These are phyloP conservation scores for Lupinus albus DNA, from an alignment of 306 rosid genomes.

Conservation along the genomic window DNA sequence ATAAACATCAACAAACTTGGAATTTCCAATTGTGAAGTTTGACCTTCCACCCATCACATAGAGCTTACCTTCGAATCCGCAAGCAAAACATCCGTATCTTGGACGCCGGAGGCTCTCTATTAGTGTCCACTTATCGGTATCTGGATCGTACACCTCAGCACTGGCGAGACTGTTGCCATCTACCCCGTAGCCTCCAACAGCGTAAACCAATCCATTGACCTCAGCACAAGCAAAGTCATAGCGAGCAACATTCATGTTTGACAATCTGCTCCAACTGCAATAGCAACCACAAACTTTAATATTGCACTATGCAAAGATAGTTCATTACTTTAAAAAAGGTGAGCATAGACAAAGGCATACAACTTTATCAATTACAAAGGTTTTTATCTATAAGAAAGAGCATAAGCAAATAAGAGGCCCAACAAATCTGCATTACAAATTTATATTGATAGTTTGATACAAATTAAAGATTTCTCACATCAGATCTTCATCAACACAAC, in stretches of 20 bases:
- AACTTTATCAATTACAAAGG: conserved; percentile 1
- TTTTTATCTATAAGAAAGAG: neutral
- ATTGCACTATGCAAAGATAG: neutral
- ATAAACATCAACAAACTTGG: conserved; percentile 85
- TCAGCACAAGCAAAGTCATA: conserved; percentile 87
- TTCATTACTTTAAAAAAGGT: neutral
- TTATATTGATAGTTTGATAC: neutral
- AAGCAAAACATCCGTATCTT: conserved; percentile 90
- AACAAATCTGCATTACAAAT: neutral
- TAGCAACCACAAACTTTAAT: conserved; percentile 19
- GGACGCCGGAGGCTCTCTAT: conserved; percentile 92
- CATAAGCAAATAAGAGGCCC: neutral
- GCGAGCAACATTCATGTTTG: conserved; percentile 77
- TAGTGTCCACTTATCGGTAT: conserved; percentile 66
- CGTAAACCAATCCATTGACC: conserved; percentile 79
- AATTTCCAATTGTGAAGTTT: conserved; percentile 86
- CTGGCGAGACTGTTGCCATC: conserved; percentile 73
- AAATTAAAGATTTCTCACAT: neutral
- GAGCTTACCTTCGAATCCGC: conserved; percentile 86
- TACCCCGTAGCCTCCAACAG: conserved; percentile 78
- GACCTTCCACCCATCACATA: conserved; percentile 99
- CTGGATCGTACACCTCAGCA: conserved; percentile 80
- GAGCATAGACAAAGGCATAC: neutral
- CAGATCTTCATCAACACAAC: conserved; percentile 1
- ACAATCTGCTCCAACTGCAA: conserved; percentile 86